phyloP scores from a whole-genome alignment of 768 basidiomycete genomes.

The Suillus americanus region DNA sequence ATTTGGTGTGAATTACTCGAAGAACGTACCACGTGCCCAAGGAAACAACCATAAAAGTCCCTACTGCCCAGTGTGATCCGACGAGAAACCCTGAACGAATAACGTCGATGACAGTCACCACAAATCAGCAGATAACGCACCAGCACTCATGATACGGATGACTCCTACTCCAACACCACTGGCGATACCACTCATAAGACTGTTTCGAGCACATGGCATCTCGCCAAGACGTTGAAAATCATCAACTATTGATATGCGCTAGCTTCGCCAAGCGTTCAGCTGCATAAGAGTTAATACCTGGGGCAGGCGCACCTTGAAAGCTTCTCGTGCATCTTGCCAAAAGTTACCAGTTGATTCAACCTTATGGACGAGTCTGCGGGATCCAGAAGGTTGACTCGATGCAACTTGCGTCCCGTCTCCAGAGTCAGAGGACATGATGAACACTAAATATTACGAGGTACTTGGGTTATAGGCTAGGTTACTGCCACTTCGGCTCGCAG shows the following conservation, averaged over 20 bases:
- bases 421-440: constrained; percentile 1
- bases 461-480: background rate
- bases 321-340: constrained; percentile 31
- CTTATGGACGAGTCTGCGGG: constrained; percentile 26
- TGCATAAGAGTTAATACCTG: background rate
- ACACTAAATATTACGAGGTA: background rate
- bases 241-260: constrained; percentile 47
- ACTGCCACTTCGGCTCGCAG: background rate
- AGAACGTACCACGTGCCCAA: constrained; percentile 64
- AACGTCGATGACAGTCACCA: constrained; percentile 4
- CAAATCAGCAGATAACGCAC: constrained; percentile 41
- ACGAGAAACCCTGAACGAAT: constrained; percentile 51
- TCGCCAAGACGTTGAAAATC: constrained; percentile 64
- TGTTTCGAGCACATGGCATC: constrained; percentile 76
- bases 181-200: constrained; percentile 76
- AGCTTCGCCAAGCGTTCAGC: constrained; percentile 31
- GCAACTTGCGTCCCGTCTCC: background rate
- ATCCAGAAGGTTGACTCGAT: constrained; percentile 8
- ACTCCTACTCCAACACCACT: constrained; percentile 76
- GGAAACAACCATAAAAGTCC: constrained; percentile 68
- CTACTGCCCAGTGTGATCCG: constrained; percentile 80
- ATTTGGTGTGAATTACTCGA: background rate
- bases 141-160: constrained; percentile 62
- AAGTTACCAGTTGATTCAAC: constrained; percentile 31
- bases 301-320: constrained; percentile 28